A percentile compares a stretch with the other conserved stretches of the same genome.
phyloP scores from a whole-genome alignment of 768 basidiomycete genomes.

The Lactarius akahatsu region DNA sequence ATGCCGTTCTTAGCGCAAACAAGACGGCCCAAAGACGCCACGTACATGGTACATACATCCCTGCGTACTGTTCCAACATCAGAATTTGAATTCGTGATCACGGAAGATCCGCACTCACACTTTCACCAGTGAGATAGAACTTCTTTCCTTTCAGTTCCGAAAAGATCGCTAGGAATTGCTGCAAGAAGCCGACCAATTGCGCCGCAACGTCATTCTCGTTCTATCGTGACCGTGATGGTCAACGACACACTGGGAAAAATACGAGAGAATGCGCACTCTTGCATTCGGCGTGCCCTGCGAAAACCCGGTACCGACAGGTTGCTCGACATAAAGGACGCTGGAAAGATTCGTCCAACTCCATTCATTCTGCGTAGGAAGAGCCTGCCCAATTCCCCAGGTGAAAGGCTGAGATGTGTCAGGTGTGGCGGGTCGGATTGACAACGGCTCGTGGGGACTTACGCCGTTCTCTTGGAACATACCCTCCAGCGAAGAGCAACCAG shows the following conservation, averaged over 20 bases:
- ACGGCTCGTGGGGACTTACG: slow-evolving; percentile 41
- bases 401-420: slow-evolving; percentile 50
- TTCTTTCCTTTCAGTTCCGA: slow-evolving; percentile 71
- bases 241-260: neutral
- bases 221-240: slow-evolving; percentile 24
- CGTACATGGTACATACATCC: slow-evolving; percentile 63
- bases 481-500: slow-evolving; percentile 74
- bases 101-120: slow-evolving; percentile 46
- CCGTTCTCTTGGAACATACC: slow-evolving; percentile 76
- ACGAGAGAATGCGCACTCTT: slow-evolving; percentile 30
- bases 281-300: slow-evolving; percentile 69
- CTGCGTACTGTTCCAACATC: slow-evolving; percentile 58
- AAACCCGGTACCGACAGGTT: slow-evolving; percentile 79
- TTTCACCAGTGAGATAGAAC: slow-evolving; percentile 70
- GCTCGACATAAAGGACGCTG: slow-evolving; percentile 72
- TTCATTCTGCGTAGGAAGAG: slow-evolving; percentile 61
- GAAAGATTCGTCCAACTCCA: slow-evolving; percentile 81
- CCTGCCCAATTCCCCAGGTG: slow-evolving; percentile 63
- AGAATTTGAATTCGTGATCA: neutral
- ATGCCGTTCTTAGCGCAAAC: neutral
- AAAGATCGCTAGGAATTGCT: slow-evolving; percentile 76
- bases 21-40: slow-evolving; percentile 34
- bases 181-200: slow-evolving; percentile 59
- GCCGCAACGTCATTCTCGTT: slow-evolving; percentile 59
- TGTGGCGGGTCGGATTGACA: neutral